A percentile compares a stretch with the other conserved stretches of the same genome.
Conservation (phyloP, 1,284 basidiomycete species). For the Fomitopsis pinicola region DNA sequence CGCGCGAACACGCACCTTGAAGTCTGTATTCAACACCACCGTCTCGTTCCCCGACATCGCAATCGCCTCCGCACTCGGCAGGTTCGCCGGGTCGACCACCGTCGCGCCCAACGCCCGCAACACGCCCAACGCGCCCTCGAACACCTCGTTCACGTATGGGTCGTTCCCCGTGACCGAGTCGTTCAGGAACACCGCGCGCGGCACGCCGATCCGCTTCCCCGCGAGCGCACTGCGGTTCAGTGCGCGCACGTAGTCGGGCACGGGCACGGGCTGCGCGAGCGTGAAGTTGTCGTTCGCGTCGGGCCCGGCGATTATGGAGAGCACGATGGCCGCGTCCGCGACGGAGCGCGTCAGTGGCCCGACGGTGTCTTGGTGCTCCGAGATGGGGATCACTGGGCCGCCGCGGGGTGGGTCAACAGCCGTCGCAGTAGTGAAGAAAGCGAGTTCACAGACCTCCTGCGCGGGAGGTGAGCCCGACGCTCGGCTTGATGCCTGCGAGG, state of each 20-base stretch:
- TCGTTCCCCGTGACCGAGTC: conserved; percentile 38
- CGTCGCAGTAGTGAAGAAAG: neutral
- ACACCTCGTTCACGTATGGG: conserved; percentile 39
- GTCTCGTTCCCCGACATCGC: conserved; percentile 47
- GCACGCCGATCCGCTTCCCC: conserved; percentile 61
- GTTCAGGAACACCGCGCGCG: conserved; percentile 40
- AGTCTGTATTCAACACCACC: conserved; percentile 48
- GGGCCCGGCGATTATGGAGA: conserved; percentile 55
- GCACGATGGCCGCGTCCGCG: conserved; percentile 54
- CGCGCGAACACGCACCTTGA: conserved; percentile 39
- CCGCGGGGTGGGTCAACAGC: neutral
- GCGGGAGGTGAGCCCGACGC: conserved; percentile 59
- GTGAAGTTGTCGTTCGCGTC: conserved; percentile 62
- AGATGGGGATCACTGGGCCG: conserved; percentile 51
- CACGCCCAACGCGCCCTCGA: conserved; percentile 44
- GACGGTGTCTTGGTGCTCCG: conserved; percentile 59
- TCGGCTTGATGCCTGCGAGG: conserved; percentile 52
- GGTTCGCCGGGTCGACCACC: conserved; percentile 57
- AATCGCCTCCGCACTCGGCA: conserved; percentile 54
- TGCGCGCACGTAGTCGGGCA: conserved; percentile 54
- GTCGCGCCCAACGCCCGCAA: conserved; percentile 52
- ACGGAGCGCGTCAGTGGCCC: conserved; percentile 59
- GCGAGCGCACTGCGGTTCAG: conserved; percentile 44
- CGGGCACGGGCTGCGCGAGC: conserved; percentile 45
- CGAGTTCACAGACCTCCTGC: conserved; percentile 42